phyloP scores from a whole-genome alignment of 768 basidiomycete species.

The Amanita thiersii region DNA sequence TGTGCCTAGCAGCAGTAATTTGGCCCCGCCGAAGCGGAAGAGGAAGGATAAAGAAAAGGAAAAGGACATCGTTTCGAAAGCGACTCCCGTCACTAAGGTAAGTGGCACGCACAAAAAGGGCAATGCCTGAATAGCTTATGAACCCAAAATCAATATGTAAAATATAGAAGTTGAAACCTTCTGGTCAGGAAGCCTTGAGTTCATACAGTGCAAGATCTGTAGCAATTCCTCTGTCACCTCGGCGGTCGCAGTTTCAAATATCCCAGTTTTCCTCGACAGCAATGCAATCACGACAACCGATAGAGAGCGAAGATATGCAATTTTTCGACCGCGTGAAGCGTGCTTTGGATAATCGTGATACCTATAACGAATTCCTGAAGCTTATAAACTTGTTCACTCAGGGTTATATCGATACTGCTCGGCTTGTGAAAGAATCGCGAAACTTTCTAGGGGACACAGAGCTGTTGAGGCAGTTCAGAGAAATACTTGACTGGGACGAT shows the following conservation, averaged over 20 bases:
- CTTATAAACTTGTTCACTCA: conserved; percentile 92
- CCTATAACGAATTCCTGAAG: conserved; percentile 92
- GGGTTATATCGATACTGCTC: conserved; percentile 82
- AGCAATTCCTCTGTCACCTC: conserved; percentile 27
- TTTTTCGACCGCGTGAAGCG: conserved; percentile 92
- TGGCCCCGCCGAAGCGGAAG: conserved; percentile 60
- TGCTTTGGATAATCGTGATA: conserved; percentile 61
- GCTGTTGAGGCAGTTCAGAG: conserved; percentile 73
- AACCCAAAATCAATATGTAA: too few species aligned
- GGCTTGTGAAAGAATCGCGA: conserved; percentile 72
- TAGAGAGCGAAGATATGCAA: conserved; percentile 43
- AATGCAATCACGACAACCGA: conserved; percentile 19
- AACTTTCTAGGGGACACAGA: conserved; percentile 75
- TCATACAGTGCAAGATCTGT: conserved; percentile 27
- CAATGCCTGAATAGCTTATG: too few species aligned
- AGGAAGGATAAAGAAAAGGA: conserved; percentile 50
- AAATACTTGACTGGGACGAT: conserved; percentile 85
- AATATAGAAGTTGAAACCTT: conserved; percentile 35
- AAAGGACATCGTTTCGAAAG: conserved; percentile 20
- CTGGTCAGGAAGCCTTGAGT: conserved; percentile 28
- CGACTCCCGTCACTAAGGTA: conserved; percentile 31
- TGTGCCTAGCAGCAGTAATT: conserved; percentile 18
- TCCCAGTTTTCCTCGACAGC: conserved; percentile 9
- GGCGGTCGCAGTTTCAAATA: conserved; percentile 21
- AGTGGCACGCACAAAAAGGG: too few species aligned